Conservation (phyloP, 805 yeast genomes). For the Lipomyces mesembrius region DNA sequence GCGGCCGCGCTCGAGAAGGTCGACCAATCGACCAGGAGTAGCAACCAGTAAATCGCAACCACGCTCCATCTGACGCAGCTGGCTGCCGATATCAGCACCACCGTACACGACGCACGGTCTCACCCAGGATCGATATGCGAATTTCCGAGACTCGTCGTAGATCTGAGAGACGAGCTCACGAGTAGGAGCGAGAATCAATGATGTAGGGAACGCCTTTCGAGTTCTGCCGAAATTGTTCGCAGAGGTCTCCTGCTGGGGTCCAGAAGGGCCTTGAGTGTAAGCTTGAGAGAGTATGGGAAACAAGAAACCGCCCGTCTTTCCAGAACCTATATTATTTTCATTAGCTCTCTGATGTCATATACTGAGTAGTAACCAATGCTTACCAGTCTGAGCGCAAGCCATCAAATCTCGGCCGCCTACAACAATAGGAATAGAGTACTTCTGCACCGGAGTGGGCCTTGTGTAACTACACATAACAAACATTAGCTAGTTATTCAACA, state of each 20-base stretch:
- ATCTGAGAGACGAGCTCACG: conserved; percentile 98
- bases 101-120: conserved; percentile 96
- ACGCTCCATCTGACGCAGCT: conserved; percentile 82
- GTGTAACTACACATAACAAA: conserved; percentile 54
- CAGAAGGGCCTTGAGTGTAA: conserved; percentile 82
- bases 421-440: conserved; percentile 90
- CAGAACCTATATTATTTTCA: conserved; percentile 65
- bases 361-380: not conserved
- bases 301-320: conserved; percentile 99
- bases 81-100: conserved; percentile 92
- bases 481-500: not conserved
- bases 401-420: conserved; percentile 87
- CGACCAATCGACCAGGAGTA: conserved; percentile 98
- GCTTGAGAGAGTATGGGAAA: conserved; percentile 96
- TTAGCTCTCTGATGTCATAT: not conserved
- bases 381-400: conserved; percentile 91
- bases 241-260: conserved; percentile 50
- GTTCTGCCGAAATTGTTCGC: conserved; percentile 50
- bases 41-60: conserved; percentile 98
- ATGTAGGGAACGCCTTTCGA: conserved; percentile 89
- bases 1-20: conserved; percentile 91
- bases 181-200: conserved; percentile 95
- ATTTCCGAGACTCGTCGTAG: conserved; percentile 92
- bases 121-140: conserved; percentile 98
- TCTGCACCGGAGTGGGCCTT: conserved; percentile 95